Conservation (phyloP, 1,284 basidiomycete species). For the Naganishia sp. region DNA sequence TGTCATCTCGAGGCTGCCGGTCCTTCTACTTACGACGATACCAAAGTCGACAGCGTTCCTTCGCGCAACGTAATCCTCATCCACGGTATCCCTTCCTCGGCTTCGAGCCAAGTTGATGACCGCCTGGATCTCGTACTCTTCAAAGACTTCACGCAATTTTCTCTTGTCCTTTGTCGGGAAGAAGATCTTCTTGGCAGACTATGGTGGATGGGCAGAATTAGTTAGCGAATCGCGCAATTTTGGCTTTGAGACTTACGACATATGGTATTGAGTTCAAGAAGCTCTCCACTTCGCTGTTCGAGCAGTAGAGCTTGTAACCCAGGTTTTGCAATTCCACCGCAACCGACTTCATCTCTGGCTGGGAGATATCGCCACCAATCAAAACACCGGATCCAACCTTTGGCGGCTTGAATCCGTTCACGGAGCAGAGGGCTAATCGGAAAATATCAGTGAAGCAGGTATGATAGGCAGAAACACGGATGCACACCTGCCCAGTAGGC, state of each 20-base stretch:
- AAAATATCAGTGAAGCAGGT: too few relatives aligned
- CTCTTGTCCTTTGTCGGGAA: slow-evolving; percentile 98
- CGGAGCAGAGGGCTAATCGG: slow-evolving; percentile 60
- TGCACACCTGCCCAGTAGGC: slow-evolving; percentile 79
- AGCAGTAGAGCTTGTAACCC: slow-evolving; percentile 91
- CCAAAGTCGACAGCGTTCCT: slow-evolving; percentile 93
- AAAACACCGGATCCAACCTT: slow-evolving; percentile 77
- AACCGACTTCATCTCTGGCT: slow-evolving; percentile 77
- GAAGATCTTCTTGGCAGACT: slow-evolving; percentile 78
- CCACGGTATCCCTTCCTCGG: slow-evolving; percentile 74
- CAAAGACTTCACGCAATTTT: slow-evolving; percentile 82
- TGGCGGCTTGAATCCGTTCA: slow-evolving; percentile 90
- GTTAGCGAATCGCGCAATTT: neutral
- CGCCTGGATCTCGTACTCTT: slow-evolving; percentile 79
- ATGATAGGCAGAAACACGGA: neutral
- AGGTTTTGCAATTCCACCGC: slow-evolving; percentile 74
- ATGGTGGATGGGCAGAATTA: neutral
- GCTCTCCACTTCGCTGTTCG: slow-evolving; percentile 75
- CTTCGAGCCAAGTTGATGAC: slow-evolving; percentile 90
- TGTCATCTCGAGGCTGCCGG: neutral
- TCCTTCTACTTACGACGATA: slow-evolving; percentile 53
- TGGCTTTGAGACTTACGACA: slow-evolving; percentile 35
- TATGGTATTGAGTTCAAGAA: slow-evolving; percentile 81
- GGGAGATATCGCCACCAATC: slow-evolving; percentile 78
- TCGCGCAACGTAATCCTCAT: slow-evolving; percentile 96